These are phyloP conservation scores for Royoungia palumana DNA, from an alignment of 768 basidiomycete genomes.

Conservation along the genomic window DNA sequence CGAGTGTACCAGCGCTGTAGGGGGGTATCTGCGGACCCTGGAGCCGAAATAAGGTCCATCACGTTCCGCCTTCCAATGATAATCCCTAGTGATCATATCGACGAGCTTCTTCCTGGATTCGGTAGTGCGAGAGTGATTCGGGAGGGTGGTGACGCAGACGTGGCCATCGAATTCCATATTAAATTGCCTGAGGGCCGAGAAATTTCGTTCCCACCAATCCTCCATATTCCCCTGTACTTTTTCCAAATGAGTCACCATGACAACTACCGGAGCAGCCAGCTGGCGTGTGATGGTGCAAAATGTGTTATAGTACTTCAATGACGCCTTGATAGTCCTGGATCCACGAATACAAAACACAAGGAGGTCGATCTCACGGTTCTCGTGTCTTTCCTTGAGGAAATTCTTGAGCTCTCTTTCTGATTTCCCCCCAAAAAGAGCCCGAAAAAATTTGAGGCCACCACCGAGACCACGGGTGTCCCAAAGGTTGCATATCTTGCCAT, in stretches of 20 bases:
- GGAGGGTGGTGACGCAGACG: constrained; percentile 37
- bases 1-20: background rate
- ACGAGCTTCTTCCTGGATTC: constrained; percentile 17
- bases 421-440: background rate
- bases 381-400: constrained; percentile 20
- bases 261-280: constrained; percentile 33
- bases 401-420: constrained; percentile 19
- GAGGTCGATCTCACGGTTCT: constrained; percentile 33
- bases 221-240: constrained; percentile 21
- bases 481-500: constrained; percentile 9
- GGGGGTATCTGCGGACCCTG: background rate
- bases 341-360: constrained; percentile 39
- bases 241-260: constrained; percentile 39
- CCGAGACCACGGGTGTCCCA: constrained; percentile 41
- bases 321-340: constrained; percentile 29
- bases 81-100: constrained; percentile 9
- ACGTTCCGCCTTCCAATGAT: constrained; percentile 6
- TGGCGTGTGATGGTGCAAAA: constrained; percentile 37
- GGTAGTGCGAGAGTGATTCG: background rate
- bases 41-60: constrained; percentile 13
- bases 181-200: constrained; percentile 17
- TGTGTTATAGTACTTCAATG: constrained; percentile 30
- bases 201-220: constrained; percentile 32
- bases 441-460: constrained; percentile 21
- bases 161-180: constrained; percentile 35